A percentile compares a stretch with the other conserved stretches of the same genome.
Conservation (phyloP, 2,329 filamentous ascomycete species). For the Furcasterigmium sp. region DNA sequence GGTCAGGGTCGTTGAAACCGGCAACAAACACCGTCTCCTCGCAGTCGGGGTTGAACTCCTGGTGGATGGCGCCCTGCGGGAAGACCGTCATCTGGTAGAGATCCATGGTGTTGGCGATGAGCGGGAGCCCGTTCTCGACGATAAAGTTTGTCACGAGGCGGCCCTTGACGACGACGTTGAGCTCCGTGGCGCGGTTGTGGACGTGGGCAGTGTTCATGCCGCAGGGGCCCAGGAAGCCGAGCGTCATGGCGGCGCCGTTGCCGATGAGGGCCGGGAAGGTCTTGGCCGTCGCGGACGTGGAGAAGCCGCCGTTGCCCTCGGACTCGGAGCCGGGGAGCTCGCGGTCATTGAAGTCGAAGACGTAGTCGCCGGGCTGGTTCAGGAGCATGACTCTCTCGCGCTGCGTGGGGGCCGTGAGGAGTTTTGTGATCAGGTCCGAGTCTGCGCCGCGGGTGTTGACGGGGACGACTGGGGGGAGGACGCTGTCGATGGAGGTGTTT, state of each 20-base stretch:
- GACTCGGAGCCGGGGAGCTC: slow-evolving; percentile 11
- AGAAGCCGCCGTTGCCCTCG: slow-evolving; percentile 29
- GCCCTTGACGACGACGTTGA: slow-evolving; percentile 40
- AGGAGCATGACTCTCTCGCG: slow-evolving; percentile 24
- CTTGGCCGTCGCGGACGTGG: slow-evolving; percentile 34
- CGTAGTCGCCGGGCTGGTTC: slow-evolving; percentile 29
- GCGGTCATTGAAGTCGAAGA: slow-evolving; percentile 34
- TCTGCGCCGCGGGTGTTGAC: slow-evolving; percentile 40
- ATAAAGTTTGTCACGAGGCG: slow-evolving; percentile 37
- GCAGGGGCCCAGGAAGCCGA: slow-evolving; percentile 43
- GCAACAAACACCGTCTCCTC: slow-evolving; percentile 42
- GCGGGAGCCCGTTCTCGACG: slow-evolving; percentile 33
- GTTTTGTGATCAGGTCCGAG: slow-evolving; percentile 39
- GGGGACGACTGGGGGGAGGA: slow-evolving; percentile 20
- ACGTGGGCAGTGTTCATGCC: slow-evolving; percentile 46
- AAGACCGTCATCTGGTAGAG: slow-evolving; percentile 41
- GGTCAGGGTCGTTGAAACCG: slow-evolving; percentile 38
- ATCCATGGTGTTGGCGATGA: slow-evolving; percentile 27
- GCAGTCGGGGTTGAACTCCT: slow-evolving; percentile 47
- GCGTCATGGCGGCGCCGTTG: slow-evolving; percentile 38
- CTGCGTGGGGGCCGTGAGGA: slow-evolving; percentile 28
- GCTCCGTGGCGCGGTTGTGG: slow-evolving; percentile 41
- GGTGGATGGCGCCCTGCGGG: slow-evolving; percentile 43
- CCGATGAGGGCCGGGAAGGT: slow-evolving; percentile 47
- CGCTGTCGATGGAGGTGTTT: slow-evolving; percentile 10